Conservation (phyloP, 2,329 filamentous ascomycete species). For the Anisogramma anomala region DNA sequence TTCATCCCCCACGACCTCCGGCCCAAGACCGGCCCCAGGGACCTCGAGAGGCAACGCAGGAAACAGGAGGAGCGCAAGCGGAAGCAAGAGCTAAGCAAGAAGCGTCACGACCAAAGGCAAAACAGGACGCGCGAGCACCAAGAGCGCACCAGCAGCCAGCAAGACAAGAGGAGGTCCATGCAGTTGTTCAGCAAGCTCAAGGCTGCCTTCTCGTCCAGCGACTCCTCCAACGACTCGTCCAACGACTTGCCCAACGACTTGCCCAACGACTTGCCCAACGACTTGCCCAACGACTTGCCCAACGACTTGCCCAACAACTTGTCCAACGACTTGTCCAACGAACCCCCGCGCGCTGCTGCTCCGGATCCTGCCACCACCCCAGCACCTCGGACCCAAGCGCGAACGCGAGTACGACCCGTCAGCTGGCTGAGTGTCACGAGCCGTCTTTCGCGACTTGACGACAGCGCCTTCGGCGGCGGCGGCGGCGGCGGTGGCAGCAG, state of each 20-base stretch:
- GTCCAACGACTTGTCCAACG: too few relatives aligned
- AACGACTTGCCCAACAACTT: too few relatives aligned
- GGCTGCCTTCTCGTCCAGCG: conserved; percentile 17
- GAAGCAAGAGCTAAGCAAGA: conserved; percentile 17
- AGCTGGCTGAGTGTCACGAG: conserved; percentile 13
- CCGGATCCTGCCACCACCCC: conserved; percentile 11
- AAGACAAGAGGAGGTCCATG: conserved; percentile 20
- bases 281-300: too few relatives aligned
- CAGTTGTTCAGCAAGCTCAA: conserved; percentile 21
- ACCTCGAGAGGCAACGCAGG: conserved; percentile 27
- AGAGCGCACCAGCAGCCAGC: conserved; percentile 16
- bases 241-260: too few relatives aligned
- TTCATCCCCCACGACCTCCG: conserved; percentile 30
- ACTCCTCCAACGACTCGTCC: conserved; percentile 15
- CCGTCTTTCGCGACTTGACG: conserved; percentile 8
- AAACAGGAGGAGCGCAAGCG: conserved; percentile 36
- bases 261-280: too few relatives aligned
- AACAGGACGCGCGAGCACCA: conserved; percentile 22
- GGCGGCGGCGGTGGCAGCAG: too few relatives aligned
- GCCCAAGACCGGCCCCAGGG: conserved; percentile 21
- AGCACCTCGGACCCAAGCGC: conserved; percentile 13
- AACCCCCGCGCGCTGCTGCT: conserved; percentile 6
- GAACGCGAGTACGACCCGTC: conserved; percentile 15
- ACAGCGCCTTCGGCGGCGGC: too few relatives aligned
- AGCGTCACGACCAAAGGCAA: conserved; percentile 11